Evolutionary conservation across 176 grass and related monocot genomes (phyloP), one percentile per base, ranked within the genome.

Genomic region (Carex myosuroides): DNA sequence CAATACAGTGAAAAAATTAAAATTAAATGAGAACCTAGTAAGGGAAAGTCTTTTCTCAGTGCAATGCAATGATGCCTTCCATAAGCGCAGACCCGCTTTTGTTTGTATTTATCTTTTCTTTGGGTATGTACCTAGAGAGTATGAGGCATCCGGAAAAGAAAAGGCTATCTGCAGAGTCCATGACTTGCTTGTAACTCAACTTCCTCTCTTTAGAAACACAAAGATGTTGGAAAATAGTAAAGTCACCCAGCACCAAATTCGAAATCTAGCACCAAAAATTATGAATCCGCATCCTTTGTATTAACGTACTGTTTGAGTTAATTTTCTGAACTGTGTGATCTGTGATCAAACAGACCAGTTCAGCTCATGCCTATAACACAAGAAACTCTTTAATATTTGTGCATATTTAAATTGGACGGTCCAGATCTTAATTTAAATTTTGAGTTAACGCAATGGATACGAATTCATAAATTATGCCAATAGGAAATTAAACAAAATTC

Each of bases 1-100:
- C 12, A 52, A 75, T 22, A 74, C 10, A n/a, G 18, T 6, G 18
- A 52, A 24, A 74, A 20, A 21, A 74, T 26, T 24, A 0, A 24
- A 75, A 53, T 48, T 21, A 75, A 53, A 14, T 53, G 18, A 75
- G 50, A 16, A 26, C 4, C 12, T 24, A 50, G 41, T 22, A 26
- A 24, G 44, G 70, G 1, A 52, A 75, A 1, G 20, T 26, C 20
- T 53, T 53, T 75, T 75, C 44, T 24, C 44, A 53, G 44, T 75
- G 70, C 70, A 53, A 53, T 52, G 70, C 70, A 75, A 75, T 75
- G 70, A 75, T 75, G 44, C 42, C 24, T 74, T 52, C 70, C 70
- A 74, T 12, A 74, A 55, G 22, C 13, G 11, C 13, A 76, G 48
- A 8, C 5, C 12, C 48, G 55, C 18, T 18, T 54, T 70, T 77